A percentile compares a stretch with the other conserved stretches of the same genome.
Conservation (phyloP, 805 yeast species). For the Schwanniomyces occidentalis region DNA sequence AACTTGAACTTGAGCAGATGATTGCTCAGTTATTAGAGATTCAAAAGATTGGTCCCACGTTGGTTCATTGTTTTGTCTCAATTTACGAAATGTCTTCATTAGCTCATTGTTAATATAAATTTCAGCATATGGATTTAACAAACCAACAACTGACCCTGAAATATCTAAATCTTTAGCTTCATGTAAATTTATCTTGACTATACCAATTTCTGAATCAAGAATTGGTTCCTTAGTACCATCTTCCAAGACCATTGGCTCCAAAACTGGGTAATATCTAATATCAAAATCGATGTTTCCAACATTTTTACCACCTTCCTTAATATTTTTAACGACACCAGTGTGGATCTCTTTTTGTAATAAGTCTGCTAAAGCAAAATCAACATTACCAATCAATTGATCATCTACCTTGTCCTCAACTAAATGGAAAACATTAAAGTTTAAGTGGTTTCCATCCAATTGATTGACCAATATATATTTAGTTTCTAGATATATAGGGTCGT, state of each 20-base stretch:
- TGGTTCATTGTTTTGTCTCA: constrained; percentile 72
- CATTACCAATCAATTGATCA: constrained; percentile 48
- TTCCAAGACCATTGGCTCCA: constrained; percentile 43
- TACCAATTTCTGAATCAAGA: constrained; percentile 71
- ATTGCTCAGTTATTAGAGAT: constrained; percentile 59
- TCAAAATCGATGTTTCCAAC: constrained; percentile 65
- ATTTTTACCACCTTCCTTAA: constrained; percentile 50
- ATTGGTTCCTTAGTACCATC: constrained; percentile 51
- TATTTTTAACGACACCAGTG: constrained; percentile 43
- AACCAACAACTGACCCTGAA: constrained; percentile 49
- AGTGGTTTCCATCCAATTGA: constrained; percentile 51
- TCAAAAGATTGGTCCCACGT: constrained; percentile 67
- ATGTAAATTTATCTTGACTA: constrained; percentile 62
- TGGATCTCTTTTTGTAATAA: constrained; percentile 55
- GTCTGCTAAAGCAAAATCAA: constrained; percentile 57
- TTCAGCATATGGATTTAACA: constrained; percentile 69
- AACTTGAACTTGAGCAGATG: constrained; percentile 54
- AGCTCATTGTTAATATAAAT: constrained; percentile 57
- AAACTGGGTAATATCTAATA: constrained; percentile 48
- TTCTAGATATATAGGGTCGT: constrained; percentile 67
- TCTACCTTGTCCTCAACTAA: constrained; percentile 54
- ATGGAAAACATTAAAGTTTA: constrained; percentile 56
- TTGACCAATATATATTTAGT: constrained; percentile 60
- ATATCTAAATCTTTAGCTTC: constrained; percentile 60
- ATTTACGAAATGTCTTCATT: constrained; percentile 56